Percentiles rank a stretch among this genome's conserved stretches.
Conservation (phyloP, 1,284 basidiomycete species). For the Ganoderma lingzhi region DNA sequence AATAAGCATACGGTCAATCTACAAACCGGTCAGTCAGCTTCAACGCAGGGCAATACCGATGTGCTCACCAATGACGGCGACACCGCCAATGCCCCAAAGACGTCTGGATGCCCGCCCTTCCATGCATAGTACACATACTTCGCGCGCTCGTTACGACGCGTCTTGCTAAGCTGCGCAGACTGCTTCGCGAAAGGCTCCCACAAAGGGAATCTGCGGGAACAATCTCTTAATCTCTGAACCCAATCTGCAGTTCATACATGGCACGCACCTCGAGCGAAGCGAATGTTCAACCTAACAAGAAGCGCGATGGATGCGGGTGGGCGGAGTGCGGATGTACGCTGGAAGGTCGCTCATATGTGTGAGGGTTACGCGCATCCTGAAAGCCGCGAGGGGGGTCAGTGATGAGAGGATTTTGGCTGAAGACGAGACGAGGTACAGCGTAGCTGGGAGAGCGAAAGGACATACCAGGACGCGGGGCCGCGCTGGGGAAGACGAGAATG, state of each 20-base stretch:
- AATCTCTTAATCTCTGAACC: conserved; percentile 26
- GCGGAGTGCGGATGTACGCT: conserved; percentile 73
- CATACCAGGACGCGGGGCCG: conserved; percentile 29
- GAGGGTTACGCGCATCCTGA: conserved; percentile 25
- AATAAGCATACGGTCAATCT: background rate
- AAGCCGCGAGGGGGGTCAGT: conserved; percentile 3
- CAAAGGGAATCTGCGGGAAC: conserved; percentile 34
- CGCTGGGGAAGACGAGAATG: conserved; percentile 33
- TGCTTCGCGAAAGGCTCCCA: conserved; percentile 55
- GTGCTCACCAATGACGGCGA: background rate
- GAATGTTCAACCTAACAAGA: conserved; percentile 70
- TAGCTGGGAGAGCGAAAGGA: conserved; percentile 20
- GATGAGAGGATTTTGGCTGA: background rate
- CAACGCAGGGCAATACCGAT: background rate
- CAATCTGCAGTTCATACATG: conserved; percentile 25
- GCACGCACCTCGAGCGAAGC: conserved; percentile 58
- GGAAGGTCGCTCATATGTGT: conserved; percentile 48
- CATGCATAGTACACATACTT: conserved; percentile 70
- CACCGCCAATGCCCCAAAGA: background rate
- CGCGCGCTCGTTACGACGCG: conserved; percentile 74
- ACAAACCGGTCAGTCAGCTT: background rate
- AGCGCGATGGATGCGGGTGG: conserved; percentile 75
- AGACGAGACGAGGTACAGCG: background rate
- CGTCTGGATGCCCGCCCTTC: conserved; percentile 50
- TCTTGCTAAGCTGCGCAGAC: conserved; percentile 68